Conservation (phyloP, 768 basidiomycete species). For the Amanita thiersii region DNA sequence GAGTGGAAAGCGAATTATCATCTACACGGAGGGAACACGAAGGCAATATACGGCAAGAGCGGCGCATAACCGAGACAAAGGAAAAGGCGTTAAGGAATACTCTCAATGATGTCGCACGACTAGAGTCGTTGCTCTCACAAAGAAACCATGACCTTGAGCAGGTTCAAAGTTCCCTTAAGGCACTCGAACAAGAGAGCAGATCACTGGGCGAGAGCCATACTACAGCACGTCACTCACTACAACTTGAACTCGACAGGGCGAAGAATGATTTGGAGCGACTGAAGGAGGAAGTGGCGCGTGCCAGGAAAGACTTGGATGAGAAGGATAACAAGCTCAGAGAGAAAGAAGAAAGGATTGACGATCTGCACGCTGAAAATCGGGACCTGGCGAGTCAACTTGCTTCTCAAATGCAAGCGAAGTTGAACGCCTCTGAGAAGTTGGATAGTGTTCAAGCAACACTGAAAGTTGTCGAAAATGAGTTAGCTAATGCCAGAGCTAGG, state of each 20-base stretch:
- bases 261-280: constrained; percentile 76
- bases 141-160: constrained; percentile 70
- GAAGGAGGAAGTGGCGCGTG: constrained; percentile 70
- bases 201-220: constrained; percentile 79
- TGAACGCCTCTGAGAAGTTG: constrained; percentile 88
- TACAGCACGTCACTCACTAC: constrained; percentile 75
- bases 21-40: constrained; percentile 57
- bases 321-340: constrained; percentile 60
- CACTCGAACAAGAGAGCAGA: constrained; percentile 69
- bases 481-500: constrained; percentile 47
- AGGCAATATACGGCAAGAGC: constrained; percentile 48
- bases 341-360: constrained; percentile 66
- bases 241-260: constrained; percentile 83
- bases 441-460: constrained; percentile 57
- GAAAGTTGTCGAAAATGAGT: constrained; percentile 63
- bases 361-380: constrained; percentile 69
- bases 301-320: constrained; percentile 60
- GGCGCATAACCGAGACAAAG: constrained; percentile 60
- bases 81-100: constrained; percentile 60
- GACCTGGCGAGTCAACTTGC: constrained; percentile 77
- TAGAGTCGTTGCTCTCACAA: constrained; percentile 55
- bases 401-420: constrained; percentile 76
- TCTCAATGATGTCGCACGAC: constrained; percentile 53
- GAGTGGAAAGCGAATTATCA: constrained; percentile 44
- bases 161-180: constrained; percentile 65